These are phyloP conservation scores for Quercus alba DNA, from an alignment of 306 rosid species.

Conservation along the genomic window DNA sequence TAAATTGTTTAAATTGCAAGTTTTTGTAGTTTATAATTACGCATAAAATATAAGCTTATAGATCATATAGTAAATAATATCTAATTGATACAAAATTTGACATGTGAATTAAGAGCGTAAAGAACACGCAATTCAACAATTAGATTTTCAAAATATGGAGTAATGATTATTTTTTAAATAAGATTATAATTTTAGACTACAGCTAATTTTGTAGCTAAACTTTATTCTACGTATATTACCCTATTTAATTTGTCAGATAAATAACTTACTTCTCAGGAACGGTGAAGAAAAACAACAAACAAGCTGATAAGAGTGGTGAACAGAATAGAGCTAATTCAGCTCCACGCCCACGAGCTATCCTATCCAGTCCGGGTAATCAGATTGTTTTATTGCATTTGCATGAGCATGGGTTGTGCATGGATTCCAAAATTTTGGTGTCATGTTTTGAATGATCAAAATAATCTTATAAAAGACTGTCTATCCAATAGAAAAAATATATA, in stretches of 20 bases:
- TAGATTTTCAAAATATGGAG: too few species aligned
- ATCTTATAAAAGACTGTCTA: too few species aligned
- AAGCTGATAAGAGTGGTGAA: constrained; percentile 15
- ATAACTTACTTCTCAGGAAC: constrained; percentile 24
- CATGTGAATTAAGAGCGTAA: too few species aligned
- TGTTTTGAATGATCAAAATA: neutral
- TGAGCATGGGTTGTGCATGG: neutral
- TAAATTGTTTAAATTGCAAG: too few species aligned
- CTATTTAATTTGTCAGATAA: neutral
- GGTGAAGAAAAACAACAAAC: constrained; percentile 25
- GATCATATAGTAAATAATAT: too few species aligned
- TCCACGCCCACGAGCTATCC: constrained; percentile 58
- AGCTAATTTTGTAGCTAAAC: fast-evolving
- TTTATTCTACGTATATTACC: too few species aligned
- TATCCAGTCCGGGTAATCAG: constrained; percentile 65
- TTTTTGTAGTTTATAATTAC: too few species aligned
- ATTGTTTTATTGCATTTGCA: neutral
- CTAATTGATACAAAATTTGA: too few species aligned
- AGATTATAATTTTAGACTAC: fast-evolving
- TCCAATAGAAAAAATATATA: too few species aligned
- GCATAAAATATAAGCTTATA: too few species aligned
- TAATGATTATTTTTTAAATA: too few species aligned
- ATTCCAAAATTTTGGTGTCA: neutral
- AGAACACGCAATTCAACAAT: too few species aligned
- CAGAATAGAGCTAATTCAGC: constrained; percentile 22